Base-by-base conservation (phyloP, 2,329 filamentous ascomycete species). In the Diaporthe ilicicola region DNA sequence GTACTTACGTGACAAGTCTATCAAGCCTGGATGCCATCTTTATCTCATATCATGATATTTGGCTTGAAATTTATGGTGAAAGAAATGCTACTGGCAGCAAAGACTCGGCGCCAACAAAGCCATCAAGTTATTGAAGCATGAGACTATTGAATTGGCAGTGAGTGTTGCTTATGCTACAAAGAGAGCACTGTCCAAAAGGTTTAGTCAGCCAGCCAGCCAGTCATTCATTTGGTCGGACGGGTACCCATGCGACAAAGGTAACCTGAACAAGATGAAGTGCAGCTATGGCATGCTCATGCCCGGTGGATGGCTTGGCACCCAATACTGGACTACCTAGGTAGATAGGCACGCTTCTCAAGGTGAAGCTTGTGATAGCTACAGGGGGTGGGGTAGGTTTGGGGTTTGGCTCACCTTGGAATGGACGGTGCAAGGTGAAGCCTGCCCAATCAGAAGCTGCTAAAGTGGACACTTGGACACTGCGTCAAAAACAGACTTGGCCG, bases 1-100 rank as follows among this genome's bases (percentile, higher is more conserved):
- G 27, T 50, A 92, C 93, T 90, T 88, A 95, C 93, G 92, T 95
- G 87, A 95, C 93, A 77, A 95, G 88, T 80, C 93, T 91, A 85
- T 95, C 93, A 78, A 95, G 89, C 88, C 93, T 88, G 76, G 87
- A 89, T 76, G 87, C 85, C 87, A 89, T 89, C 32, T 74, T 82
- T 86, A 78, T 77, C 81, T 82, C 79, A 80, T 80, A 75, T 78
- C 78, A 78, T 72, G 67, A 65, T 53, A 74, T 70, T 59, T 34
- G 48, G 44, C 34, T 68, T 22, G 42, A 15, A 34, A 29, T 29
- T 37, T 42, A 37, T 48, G 53, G 56, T 22, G 56, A 29, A 51
- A 59, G 12, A 50, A 54, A 61, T 55, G 64, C 69, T 73, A 73
- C 65, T 70, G 64, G 69, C 50, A 74, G 62, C 42, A 44, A 39